A percentile compares a stretch with the other conserved stretches of the same genome.
Evolutionary conservation across 441 rosid species (phyloP).

Genomic region (Viola pubescens): DNA sequence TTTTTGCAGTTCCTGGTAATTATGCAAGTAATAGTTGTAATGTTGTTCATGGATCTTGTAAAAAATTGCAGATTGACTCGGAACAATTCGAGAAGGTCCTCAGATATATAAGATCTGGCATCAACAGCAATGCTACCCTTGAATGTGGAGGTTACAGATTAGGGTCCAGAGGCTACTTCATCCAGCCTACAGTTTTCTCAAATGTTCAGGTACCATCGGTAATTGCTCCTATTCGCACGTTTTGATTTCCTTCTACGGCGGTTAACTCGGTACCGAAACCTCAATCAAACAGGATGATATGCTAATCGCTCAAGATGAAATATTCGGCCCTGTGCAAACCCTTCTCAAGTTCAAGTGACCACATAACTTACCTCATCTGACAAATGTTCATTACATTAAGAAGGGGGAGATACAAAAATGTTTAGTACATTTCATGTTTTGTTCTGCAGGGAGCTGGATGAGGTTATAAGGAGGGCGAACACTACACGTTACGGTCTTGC

Average conservation of each 20-base stretch:
- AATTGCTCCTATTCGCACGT: not conserved
- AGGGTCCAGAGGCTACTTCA: constrained; percentile 65
- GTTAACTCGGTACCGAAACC: not conserved
- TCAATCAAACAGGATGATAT: constrained; percentile 52
- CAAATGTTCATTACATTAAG: not conserved
- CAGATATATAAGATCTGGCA: constrained; percentile 59
- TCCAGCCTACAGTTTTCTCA: constrained; percentile 90
- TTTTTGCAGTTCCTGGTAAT: not conserved
- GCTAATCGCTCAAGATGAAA: constrained; percentile 80
- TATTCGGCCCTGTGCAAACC: constrained; percentile 88
- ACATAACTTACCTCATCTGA: not conserved
- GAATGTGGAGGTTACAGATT: constrained; percentile 73
- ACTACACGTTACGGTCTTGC: constrained; percentile 56
- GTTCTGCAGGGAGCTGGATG: constrained; percentile 44
- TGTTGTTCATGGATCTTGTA: not conserved
- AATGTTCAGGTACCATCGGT: constrained; percentile 47
- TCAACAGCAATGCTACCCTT: constrained; percentile 66
- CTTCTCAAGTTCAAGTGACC: constrained; percentile 81
- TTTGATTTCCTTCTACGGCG: not conserved
- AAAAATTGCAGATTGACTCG: constrained; percentile 44
- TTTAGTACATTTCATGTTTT: not conserved
- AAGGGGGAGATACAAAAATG: not conserved
- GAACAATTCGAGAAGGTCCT: constrained; percentile 71
- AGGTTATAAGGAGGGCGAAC: constrained; percentile 71
- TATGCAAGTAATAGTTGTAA: not conserved